phyloP scores from a whole-genome alignment of 257 asterid species.

The Przewalskia tangutica region DNA sequence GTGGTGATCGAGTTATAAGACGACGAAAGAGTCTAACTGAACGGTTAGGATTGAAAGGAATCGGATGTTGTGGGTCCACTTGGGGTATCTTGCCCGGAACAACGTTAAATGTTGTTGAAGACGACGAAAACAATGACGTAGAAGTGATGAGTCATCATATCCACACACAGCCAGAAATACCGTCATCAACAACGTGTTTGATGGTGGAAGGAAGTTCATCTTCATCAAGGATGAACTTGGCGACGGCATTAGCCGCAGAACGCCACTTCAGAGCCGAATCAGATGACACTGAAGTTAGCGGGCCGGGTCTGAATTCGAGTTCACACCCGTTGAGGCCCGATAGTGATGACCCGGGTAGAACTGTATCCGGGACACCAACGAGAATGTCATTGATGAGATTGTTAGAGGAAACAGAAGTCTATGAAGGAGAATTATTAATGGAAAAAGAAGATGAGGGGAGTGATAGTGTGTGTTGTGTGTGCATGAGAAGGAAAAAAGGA shows the following conservation, averaged over 20 bases:
- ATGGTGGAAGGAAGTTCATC: neutral
- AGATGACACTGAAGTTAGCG: neutral
- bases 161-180: constrained; percentile 1
- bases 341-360: neutral
- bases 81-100: constrained; percentile 46
- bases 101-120: constrained; percentile 28
- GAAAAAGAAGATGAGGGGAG: constrained; percentile 11
- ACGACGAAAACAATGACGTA: constrained; percentile 8
- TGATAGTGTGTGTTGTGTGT: constrained; percentile 86
- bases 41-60: constrained; percentile 61
- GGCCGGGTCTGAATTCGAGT: neutral
- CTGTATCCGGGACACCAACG: constrained; percentile 25
- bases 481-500: constrained; percentile 81
- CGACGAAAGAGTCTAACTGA: constrained; percentile 50
- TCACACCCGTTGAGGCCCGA: constrained; percentile 5
- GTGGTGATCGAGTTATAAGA: constrained; percentile 32
- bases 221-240: constrained; percentile 53
- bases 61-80: constrained; percentile 51
- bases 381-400: constrained; percentile 78
- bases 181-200: constrained; percentile 14
- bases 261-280: constrained; percentile 43
- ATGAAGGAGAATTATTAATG: constrained; percentile 23
- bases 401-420: constrained; percentile 61
- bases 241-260: constrained; percentile 80
- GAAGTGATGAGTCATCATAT: neutral